phyloP scores from a whole-genome alignment of 1,284 basidiomycete genomes.

The Ceratobasidium sp. region DNA sequence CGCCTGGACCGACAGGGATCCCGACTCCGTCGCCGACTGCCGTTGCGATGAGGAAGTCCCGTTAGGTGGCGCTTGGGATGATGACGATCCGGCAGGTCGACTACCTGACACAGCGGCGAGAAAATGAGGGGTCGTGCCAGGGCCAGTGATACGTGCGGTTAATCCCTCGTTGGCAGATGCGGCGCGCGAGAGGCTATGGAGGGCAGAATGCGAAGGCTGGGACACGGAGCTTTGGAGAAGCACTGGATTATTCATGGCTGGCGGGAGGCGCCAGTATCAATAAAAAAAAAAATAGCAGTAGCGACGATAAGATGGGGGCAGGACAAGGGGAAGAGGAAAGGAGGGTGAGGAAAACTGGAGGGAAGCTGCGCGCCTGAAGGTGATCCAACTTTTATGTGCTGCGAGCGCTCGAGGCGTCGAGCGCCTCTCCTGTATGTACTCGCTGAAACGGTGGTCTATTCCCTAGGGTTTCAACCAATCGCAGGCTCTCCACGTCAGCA shows the following conservation, averaged over 20 bases:
- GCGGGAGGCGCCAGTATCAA: neutral
- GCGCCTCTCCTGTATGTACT: too few relatives aligned
- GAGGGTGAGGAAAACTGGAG: neutral
- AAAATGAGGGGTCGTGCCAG: conserved; percentile 28
- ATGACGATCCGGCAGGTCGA: neutral
- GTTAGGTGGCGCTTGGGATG: neutral
- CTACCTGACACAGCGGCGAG: conserved; percentile 14
- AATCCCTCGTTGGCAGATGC: conserved; percentile 35
- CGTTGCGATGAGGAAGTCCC: neutral
- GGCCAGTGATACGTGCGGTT: conserved; percentile 30
- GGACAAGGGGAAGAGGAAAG: neutral
- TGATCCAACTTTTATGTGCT: too few relatives aligned
- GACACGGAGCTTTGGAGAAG: conserved; percentile 23
- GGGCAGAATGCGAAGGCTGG: neutral
- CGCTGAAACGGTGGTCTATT: too few relatives aligned
- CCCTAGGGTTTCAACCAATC: too few relatives aligned
- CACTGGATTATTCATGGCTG: conserved; percentile 31
- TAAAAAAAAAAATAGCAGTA: conserved; percentile 4
- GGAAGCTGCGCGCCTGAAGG: too few relatives aligned
- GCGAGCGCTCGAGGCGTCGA: too few relatives aligned
- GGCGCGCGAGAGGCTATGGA: neutral
- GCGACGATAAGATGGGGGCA: neutral
- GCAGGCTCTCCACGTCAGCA: too few relatives aligned
- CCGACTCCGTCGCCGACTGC: neutral
- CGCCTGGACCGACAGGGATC: neutral